phyloP scores from a whole-genome alignment of 331 rosid genomes.

The Malus hybrid region DNA sequence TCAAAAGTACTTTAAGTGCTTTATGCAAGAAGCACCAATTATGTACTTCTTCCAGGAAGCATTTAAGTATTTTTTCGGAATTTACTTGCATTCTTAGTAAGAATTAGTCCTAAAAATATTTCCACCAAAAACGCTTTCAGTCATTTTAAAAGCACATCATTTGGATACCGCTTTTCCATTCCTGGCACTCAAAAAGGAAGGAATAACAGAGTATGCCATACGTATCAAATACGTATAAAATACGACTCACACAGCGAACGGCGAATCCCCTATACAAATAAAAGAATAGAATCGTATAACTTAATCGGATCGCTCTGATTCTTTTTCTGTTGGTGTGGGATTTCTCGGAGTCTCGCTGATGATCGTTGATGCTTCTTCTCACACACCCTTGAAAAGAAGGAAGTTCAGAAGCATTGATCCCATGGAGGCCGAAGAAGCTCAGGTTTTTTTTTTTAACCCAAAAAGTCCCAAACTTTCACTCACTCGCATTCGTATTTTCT shows the following conservation, averaged over 20 bases:
- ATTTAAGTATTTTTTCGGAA: no score
- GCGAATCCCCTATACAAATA: background rate
- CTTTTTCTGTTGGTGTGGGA: background rate
- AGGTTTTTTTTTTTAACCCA: slow-evolving; percentile 30
- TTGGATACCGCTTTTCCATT: no score
- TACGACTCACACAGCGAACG: background rate
- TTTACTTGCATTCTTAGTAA: no score
- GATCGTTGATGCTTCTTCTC: slow-evolving; percentile 35
- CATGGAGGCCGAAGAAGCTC: slow-evolving; percentile 45
- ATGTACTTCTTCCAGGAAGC: no score
- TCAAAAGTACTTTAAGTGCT: no score
- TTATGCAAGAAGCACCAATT: no score
- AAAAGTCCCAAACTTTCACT: background rate
- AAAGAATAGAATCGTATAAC: background rate
- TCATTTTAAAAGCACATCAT: no score
- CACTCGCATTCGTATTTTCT: background rate
- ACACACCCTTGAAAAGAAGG: slow-evolving; percentile 45
- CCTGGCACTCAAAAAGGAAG: no score
- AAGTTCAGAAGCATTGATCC: slow-evolving; percentile 34
- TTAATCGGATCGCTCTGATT: background rate
- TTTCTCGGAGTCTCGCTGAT: slow-evolving; percentile 23
- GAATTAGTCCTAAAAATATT: no score
- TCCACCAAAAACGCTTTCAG: no score
- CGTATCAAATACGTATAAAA: background rate
- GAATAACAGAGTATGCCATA: no score